Evolutionary conservation across 257 asterid species (phyloP).

Genomic region (Solanum tarijense): DNA sequence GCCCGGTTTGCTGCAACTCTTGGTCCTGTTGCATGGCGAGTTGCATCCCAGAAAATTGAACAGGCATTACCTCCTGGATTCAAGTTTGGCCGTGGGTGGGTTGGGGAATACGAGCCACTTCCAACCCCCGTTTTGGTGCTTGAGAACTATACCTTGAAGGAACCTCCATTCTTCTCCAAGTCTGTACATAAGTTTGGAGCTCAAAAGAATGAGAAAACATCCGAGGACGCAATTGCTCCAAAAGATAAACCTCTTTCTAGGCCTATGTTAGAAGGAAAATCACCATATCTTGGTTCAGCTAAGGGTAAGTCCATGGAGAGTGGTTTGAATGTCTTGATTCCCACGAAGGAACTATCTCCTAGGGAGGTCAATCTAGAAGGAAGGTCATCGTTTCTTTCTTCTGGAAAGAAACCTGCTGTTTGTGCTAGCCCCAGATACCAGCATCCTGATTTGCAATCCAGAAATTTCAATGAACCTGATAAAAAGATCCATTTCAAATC

Average conservation of each 20-base stretch:
- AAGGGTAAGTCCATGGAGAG: slow-evolving; percentile 26
- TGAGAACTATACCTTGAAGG: slow-evolving; percentile 46
- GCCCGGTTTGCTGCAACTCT: slow-evolving; percentile 87
- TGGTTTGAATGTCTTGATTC: slow-evolving; percentile 17
- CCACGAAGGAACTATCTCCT: slow-evolving; percentile 23
- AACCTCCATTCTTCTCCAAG: slow-evolving; percentile 51
- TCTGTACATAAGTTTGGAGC: slow-evolving; percentile 18
- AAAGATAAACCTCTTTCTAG: slow-evolving; percentile 18
- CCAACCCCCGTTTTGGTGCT: slow-evolving; percentile 71
- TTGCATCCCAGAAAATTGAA: slow-evolving; percentile 81
- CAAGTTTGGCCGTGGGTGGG: slow-evolving; percentile 95
- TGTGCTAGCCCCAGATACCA: slow-evolving; percentile 29
- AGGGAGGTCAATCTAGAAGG: slow-evolving; percentile 31
- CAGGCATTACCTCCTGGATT: slow-evolving; percentile 77
- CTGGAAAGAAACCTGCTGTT: slow-evolving; percentile 24
- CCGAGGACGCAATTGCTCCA: slow-evolving; percentile 14
- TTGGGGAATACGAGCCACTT: slow-evolving; percentile 91
- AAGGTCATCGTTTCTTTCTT: slow-evolving; percentile 35
- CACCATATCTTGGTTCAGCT: slow-evolving; percentile 34
- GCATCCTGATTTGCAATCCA: slow-evolving; percentile 37
- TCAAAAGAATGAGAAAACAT: slow-evolving; percentile 25
- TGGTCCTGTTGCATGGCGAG: slow-evolving; percentile 84
- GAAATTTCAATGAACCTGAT: slow-evolving; percentile 36
- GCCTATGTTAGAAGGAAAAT: slow-evolving; percentile 26
- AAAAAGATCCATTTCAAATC: slow-evolving; percentile 11